phyloP scores from a whole-genome alignment of 108 stramenopile genomes.

The Schizochytrium sp. region DNA sequence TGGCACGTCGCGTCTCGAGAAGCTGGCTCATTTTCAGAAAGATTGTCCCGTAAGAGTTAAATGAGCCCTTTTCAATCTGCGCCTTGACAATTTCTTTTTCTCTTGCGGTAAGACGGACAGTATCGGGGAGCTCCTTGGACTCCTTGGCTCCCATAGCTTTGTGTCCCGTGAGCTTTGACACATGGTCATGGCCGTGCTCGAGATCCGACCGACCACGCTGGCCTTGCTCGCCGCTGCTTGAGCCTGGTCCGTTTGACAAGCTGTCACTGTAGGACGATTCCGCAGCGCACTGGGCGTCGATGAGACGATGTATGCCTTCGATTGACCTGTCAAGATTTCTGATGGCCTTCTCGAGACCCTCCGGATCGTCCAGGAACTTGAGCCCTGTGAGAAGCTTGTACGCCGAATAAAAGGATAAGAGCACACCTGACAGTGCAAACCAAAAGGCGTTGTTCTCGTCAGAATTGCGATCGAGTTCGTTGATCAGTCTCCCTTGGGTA shows the following conservation, averaged over 20 bases:
- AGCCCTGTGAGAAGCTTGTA: neutral
- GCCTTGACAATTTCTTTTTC: neutral
- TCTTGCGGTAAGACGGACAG: neutral
- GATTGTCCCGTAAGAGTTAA: neutral
- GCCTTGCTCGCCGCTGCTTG: neutral
- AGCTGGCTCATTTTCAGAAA: neutral
- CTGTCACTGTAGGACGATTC: neutral
- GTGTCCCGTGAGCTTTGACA: neutral
- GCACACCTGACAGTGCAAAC: neutral
- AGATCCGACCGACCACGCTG: neutral
- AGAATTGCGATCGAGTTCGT: neutral
- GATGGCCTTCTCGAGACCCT: neutral
- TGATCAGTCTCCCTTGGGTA: neutral
- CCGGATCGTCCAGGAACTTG: neutral
- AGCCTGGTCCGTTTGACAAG: neutral
- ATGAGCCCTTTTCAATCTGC: neutral
- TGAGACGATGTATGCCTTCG: neutral
- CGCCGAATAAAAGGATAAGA: neutral
- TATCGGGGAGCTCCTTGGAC: neutral
- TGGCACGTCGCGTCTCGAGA: neutral
- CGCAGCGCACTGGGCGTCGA: neutral
- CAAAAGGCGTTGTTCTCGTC: neutral
- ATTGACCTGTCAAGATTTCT: neutral
- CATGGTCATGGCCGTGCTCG: neutral
- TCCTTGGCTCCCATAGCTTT: neutral